Base-by-base conservation (phyloP, 2,329 filamentous ascomycete species). In the Herpotrichia juniperi region DNA sequence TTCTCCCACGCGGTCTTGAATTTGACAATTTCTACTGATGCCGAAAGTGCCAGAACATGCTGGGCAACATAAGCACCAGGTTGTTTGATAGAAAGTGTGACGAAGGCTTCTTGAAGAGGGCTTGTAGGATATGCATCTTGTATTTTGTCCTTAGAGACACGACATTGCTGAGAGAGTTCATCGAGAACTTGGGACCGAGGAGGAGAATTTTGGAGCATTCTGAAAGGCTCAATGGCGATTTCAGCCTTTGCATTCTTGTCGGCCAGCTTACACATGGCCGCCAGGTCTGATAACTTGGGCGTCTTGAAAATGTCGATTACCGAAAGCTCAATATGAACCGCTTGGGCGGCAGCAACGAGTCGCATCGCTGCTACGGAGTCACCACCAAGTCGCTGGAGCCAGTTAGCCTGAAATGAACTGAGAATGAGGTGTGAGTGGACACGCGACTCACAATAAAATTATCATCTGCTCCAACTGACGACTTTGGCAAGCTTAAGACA, bases 11-110 rank as follows among this genome's bases (percentile, higher is more conserved):
- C 73, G 8, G 67, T 58, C 53, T 77, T 79, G 67, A 82, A 78
- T 24, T 67, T 71, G 7, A 62, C 59, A 2, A 81, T 34, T 50
- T 81, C 70, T 4, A 79, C 58, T 3, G 67, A 49, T 4, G 62
- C 47, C 1, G 72, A 64, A 2, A 82, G 72, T 3, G 65, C 63
- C 44, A 79, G 74, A 0, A 78, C 62, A 31, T 77, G 76, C 44
- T 79, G 76, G 6, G 78, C 78, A 30, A 81, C 72, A 52, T 83
- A 82, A 4, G 79, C 76, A 12, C 78, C 78, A 11, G 68, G 62
- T 37, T 79, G 73, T 57, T 78, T 78, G 21, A 77, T 68, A 0
- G 78, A 79, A n/a, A 81, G 68, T 1, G 79, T 77, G 45, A 81
- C 65, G 1, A 80, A 63, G 1, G 76, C 78, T 59, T 76, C 74